phyloP scores from a whole-genome alignment of 2,329 filamentous ascomycete genomes.

The Microdochium paspali region DNA sequence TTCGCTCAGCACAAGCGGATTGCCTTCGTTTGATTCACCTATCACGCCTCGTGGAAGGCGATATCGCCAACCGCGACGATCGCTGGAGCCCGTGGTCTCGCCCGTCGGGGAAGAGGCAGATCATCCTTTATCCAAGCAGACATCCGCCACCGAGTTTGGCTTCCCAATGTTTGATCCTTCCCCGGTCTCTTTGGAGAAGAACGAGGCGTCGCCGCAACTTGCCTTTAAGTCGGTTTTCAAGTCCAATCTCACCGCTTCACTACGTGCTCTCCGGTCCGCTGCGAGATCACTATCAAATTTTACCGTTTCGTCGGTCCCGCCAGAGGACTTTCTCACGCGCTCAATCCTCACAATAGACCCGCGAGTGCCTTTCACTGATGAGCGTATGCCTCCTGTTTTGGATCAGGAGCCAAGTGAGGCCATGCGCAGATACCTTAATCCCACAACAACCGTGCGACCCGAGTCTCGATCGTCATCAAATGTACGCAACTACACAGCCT shows the following conservation, averaged over 20 bases:
- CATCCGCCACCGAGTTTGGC: slow-evolving; percentile 33
- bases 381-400: slow-evolving; percentile 52
- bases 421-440: slow-evolving; percentile 59
- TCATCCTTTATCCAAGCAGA: slow-evolving; percentile 36
- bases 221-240: slow-evolving; percentile 53
- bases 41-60: slow-evolving; percentile 31
- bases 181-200: slow-evolving; percentile 14
- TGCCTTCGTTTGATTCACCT: slow-evolving; percentile 41
- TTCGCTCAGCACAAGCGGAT: slow-evolving; percentile 39
- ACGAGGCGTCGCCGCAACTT: slow-evolving; percentile 21
- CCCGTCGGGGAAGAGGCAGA: slow-evolving; percentile 37
- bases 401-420: slow-evolving; percentile 58
- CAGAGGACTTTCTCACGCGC: slow-evolving; percentile 57
- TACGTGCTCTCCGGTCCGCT: slow-evolving; percentile 54
- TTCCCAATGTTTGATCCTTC: slow-evolving; percentile 35
- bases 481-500: slow-evolving; percentile 46
- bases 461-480: slow-evolving; percentile 24
- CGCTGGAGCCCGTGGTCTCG: slow-evolving; percentile 45
- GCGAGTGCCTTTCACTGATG: slow-evolving; percentile 56
- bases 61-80: slow-evolving; percentile 33
- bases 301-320: slow-evolving; percentile 53
- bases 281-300: slow-evolving; percentile 54
- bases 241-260: slow-evolving; percentile 58
- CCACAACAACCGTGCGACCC: slow-evolving; percentile 40
- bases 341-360: slow-evolving; percentile 61